Percentiles rank a stretch among this genome's conserved stretches.
phyloP scores from a whole-genome alignment of 2,329 filamentous ascomycete species.

The Colletotrichum falcatum region DNA sequence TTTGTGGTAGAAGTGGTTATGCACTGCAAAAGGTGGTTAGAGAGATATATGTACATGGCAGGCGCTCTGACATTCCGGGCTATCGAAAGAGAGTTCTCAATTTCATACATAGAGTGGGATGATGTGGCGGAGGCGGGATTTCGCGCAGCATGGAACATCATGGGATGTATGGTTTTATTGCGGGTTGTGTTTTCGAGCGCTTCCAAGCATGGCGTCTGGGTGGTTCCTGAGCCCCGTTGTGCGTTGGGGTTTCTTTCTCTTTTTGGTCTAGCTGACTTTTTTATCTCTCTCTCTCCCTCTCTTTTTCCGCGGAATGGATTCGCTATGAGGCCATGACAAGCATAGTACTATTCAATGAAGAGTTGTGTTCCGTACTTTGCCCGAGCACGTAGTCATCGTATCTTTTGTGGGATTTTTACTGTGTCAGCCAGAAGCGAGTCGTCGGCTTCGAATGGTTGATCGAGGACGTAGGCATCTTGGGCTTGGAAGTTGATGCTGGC shows the following conservation, averaged over 20 bases:
- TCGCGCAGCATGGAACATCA: not conserved
- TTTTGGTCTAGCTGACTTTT: not conserved
- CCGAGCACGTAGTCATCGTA: not conserved
- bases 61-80: constrained; percentile 9
- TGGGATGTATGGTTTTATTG: not conserved
- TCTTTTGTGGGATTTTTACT: not conserved
- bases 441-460: constrained; percentile 1
- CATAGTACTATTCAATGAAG: constrained; percentile 31
- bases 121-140: not conserved
- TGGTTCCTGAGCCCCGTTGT: constrained; percentile 12
- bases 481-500: constrained; percentile 49
- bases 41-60: not conserved
- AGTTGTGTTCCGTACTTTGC: constrained; percentile 4
- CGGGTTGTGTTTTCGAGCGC: constrained; percentile 29
- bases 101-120: constrained; percentile 18
- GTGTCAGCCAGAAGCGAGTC: not conserved
- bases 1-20: constrained; percentile 14
- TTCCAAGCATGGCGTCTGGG: constrained; percentile 39
- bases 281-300: not conserved
- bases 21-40: not conserved
- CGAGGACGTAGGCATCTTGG: not conserved
- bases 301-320: constrained; percentile 6
- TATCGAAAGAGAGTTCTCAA: not conserved
- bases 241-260: not conserved
- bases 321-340: constrained; percentile 32